Evolutionary conservation across 192 early-diverging fungal species (phyloP).

Genomic region (Diversispora epigaea): DNA sequence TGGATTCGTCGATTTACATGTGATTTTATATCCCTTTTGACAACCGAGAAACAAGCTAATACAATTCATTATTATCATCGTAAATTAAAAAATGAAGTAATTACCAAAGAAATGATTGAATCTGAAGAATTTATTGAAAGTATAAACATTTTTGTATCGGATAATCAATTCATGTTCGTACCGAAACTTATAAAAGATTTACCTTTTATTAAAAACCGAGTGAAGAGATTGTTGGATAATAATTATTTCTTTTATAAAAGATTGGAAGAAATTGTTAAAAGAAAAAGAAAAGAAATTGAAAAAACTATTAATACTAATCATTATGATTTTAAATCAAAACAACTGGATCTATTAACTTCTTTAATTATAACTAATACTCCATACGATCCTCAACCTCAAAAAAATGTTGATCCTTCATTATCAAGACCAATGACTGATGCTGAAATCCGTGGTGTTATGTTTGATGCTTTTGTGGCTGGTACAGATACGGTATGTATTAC

Average conservation of each 20-base stretch:
- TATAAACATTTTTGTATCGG: slow-evolving; percentile 11
- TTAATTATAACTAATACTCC: slow-evolving; percentile 20
- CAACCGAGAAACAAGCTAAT: background rate
- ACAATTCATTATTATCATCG: slow-evolving; percentile 5
- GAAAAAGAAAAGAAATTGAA: slow-evolving; percentile 27
- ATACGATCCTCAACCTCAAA: slow-evolving; percentile 8
- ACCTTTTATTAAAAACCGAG: no score
- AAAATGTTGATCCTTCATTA: background rate
- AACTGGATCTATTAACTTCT: slow-evolving; percentile 6
- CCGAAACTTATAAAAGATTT: slow-evolving; percentile 9
- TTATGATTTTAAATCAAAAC: background rate
- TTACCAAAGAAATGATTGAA: slow-evolving; percentile 12
- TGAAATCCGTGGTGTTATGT: background rate
- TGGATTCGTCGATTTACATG: slow-evolving; percentile 21
- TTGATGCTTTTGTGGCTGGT: background rate
- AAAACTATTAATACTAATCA: background rate
- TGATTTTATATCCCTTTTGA: slow-evolving; percentile 20
- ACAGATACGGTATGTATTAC: background rate
- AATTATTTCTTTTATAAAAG: no score
- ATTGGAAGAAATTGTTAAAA: background rate
- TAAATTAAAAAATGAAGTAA: slow-evolving; percentile 20
- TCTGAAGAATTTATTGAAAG: slow-evolving; percentile 11
- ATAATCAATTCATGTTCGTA: background rate
- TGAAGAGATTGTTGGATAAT: no score
- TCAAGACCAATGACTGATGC: slow-evolving; percentile 5